Conservation (phyloP, 495 filamentous ascomycete genomes). For the Hypoxylon cercidicola region DNA sequence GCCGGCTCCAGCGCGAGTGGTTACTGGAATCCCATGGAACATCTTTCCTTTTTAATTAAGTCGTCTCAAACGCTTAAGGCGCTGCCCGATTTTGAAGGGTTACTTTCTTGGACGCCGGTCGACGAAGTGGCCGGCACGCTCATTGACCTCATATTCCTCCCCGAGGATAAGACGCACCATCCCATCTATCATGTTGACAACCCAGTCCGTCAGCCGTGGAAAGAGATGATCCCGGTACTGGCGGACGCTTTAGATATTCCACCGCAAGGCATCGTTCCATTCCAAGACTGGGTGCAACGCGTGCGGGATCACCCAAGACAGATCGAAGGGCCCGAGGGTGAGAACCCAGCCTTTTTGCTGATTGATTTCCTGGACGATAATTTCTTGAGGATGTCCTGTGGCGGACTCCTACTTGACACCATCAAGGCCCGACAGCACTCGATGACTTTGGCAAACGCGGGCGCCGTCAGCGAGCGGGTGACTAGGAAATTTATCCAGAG, state of each 20-base stretch:
- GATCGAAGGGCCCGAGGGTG: conserved; percentile 41
- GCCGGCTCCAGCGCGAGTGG: conserved; percentile 59
- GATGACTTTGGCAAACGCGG: conserved; percentile 46
- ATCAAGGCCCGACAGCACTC: conserved; percentile 56
- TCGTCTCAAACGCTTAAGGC: conserved; percentile 60
- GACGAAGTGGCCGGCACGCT: conserved; percentile 46
- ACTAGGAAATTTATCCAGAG: conserved; percentile 52
- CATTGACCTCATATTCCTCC: conserved; percentile 24
- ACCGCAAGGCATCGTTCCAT: conserved; percentile 29
- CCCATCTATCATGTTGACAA: conserved; percentile 67
- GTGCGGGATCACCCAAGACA: conserved; percentile 36
- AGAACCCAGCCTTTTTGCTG: conserved; percentile 61
- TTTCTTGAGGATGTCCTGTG: conserved; percentile 65
- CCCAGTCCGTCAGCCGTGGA: conserved; percentile 60
- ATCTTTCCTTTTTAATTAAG: conserved; percentile 63
- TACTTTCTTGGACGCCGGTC: conserved; percentile 62
- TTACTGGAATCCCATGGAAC: conserved; percentile 65
- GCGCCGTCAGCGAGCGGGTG: conserved; percentile 52
- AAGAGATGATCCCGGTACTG: conserved; percentile 53
- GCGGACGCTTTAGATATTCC: conserved; percentile 53
- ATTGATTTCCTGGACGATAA: conserved; percentile 64
- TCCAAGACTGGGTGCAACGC: conserved; percentile 32
- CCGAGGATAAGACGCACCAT: conserved; percentile 38
- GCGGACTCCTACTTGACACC: conserved; percentile 61
- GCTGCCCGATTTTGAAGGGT: conserved; percentile 58